A percentile compares a stretch with the other conserved stretches of the same genome.
These are phyloP conservation scores for Pyrenopolyporus hunteri DNA, from an alignment of 495 filamentous ascomycete genomes.

Conservation along the genomic window DNA sequence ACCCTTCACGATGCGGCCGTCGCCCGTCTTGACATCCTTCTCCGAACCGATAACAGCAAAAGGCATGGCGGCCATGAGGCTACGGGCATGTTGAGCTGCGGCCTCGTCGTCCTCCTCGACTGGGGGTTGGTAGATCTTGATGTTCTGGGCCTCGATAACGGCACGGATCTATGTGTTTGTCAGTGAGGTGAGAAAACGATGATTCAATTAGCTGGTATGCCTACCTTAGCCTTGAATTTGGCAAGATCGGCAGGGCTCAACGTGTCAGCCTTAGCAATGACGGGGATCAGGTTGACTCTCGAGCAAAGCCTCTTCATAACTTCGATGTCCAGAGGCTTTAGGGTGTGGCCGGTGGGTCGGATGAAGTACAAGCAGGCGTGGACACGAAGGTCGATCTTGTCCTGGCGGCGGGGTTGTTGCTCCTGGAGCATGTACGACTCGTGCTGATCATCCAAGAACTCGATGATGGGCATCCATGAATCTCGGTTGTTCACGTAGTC, in stretches of 20 bases:
- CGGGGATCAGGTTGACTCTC: slow-evolving; percentile 96
- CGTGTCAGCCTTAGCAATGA: slow-evolving; percentile 98
- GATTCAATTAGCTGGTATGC: slow-evolving; percentile 3
- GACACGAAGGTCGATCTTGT: slow-evolving; percentile 99
- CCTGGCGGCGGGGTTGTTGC: slow-evolving; percentile 94
- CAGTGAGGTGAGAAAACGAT: slow-evolving; percentile 35
- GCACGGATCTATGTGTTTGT: slow-evolving; percentile 73
- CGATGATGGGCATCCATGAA: slow-evolving; percentile 99
- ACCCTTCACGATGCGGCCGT: slow-evolving; percentile 95
- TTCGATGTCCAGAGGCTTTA: slow-evolving; percentile 98
- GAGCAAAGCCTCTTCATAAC: slow-evolving; percentile 99
- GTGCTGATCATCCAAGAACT: slow-evolving; percentile 99
- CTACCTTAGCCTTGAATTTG: slow-evolving; percentile 91
- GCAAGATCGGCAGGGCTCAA: slow-evolving; percentile 89
- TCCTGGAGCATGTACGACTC: slow-evolving; percentile 99
- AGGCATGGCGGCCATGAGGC: slow-evolving; percentile 94
- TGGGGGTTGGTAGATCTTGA: slow-evolving; percentile 98
- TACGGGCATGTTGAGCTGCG: slow-evolving; percentile 89
- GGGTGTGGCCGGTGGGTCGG: slow-evolving; percentile 93
- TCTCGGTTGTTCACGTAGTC: slow-evolving; percentile 99
- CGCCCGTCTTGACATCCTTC: slow-evolving; percentile 96
- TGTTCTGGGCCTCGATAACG: slow-evolving; percentile 96
- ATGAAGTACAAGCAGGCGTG: slow-evolving; percentile 99
- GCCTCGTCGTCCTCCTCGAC: slow-evolving; percentile 98
- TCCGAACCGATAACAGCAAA: slow-evolving; percentile 99